phyloP scores from a whole-genome alignment of 192 early-diverging fungal genomes.

The Backusella circina region DNA sequence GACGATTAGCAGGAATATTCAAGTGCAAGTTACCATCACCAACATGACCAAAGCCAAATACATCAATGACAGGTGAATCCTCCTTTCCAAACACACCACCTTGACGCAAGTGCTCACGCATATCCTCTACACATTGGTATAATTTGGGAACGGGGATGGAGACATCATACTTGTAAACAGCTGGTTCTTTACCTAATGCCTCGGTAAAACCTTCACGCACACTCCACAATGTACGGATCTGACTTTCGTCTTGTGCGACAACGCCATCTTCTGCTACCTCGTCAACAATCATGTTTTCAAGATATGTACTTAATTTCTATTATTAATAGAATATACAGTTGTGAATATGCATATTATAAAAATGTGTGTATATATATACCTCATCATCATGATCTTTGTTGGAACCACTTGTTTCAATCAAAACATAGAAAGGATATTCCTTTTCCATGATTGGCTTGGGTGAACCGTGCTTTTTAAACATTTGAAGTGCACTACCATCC shows the following conservation, averaged over 20 bases:
- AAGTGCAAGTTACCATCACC: conserved; percentile 98
- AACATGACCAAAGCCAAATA: conserved; percentile 96
- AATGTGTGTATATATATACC: not conserved
- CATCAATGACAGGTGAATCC: conserved; percentile 57
- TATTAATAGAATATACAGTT: not conserved
- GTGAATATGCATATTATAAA: not conserved
- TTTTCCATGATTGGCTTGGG: conserved; percentile 63
- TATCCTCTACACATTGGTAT: conserved; percentile 80
- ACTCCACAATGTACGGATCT: conserved; percentile 78
- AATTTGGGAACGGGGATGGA: conserved; percentile 85
- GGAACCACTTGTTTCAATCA: conserved; percentile 93
- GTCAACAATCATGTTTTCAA: conserved; percentile 76
- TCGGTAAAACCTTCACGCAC: conserved; percentile 96
- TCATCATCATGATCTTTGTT: conserved; percentile 94
- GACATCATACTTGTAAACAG: conserved; percentile 96
- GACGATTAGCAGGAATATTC: conserved; percentile 76
- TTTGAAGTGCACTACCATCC: conserved; percentile 68
- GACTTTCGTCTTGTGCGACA: conserved; percentile 84
- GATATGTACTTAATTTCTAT: conserved; percentile 66
- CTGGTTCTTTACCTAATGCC: conserved; percentile 80
- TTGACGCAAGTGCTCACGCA: conserved; percentile 60
- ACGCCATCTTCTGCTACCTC: conserved; percentile 83
- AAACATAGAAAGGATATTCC: conserved; percentile 82
- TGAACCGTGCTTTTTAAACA: conserved; percentile 73
- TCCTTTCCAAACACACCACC: conserved; percentile 55